These are phyloP conservation scores for Xylaria cubensis DNA, from an alignment of 495 filamentous ascomycete species.

Conservation along the genomic window DNA sequence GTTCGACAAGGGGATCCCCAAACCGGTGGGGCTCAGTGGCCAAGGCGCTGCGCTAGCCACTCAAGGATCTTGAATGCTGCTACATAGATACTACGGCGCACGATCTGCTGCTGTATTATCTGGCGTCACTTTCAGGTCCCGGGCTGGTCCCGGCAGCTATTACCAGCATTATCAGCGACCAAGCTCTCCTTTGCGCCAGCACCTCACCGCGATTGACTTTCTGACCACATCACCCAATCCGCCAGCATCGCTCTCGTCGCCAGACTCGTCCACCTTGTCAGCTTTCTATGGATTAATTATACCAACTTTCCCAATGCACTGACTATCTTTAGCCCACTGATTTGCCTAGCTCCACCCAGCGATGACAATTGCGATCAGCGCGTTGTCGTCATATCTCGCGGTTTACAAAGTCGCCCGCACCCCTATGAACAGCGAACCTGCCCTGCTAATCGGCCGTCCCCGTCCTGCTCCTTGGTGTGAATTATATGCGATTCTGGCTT, in stretches of 20 bases:
- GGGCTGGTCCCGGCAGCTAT: background rate
- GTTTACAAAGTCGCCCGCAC: background rate
- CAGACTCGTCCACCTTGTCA: background rate
- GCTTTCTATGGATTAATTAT: constrained; percentile 1
- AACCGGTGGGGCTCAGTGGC: constrained; percentile 1
- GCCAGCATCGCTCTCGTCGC: background rate
- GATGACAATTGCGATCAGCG: constrained; percentile 17
- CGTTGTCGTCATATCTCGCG: background rate
- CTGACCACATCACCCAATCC: background rate
- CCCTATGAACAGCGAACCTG: constrained; percentile 12
- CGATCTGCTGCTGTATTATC: constrained; percentile 18
- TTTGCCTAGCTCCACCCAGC: background rate
- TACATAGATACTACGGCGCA: background rate
- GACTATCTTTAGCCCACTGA: constrained; percentile 1
- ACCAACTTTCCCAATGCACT: background rate
- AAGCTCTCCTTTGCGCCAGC: constrained; percentile 8
- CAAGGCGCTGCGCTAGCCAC: background rate
- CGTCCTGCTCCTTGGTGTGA: background rate
- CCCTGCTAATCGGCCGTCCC: background rate
- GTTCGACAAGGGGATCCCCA: background rate
- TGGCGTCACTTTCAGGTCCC: constrained; percentile 13
- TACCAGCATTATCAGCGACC: background rate
- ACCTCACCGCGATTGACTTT: background rate
- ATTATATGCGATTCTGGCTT: constrained; percentile 6
- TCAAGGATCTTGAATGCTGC: constrained; percentile 4